Evolutionary conservation across 495 filamentous ascomycete genomes (phyloP).

Genomic region (Aspergillus asperescens): DNA sequence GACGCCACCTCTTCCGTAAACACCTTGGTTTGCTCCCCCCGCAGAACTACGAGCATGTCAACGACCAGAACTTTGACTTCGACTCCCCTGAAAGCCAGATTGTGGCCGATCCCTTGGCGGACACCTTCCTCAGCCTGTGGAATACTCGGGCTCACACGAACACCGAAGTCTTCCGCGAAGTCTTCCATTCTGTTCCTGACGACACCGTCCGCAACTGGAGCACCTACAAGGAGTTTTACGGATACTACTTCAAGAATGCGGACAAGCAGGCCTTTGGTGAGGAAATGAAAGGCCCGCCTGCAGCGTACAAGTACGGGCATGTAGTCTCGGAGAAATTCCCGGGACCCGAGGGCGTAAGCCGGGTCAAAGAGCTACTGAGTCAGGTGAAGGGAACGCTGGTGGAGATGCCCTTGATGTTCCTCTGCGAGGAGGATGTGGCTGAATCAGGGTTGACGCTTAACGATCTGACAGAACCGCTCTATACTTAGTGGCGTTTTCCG

Average conservation of each 20-base stretch:
- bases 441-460: constrained; percentile 78
- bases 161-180: constrained; percentile 76
- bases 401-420: constrained; percentile 88
- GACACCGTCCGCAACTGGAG: constrained; percentile 77
- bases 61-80: constrained; percentile 75
- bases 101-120: constrained; percentile 69
- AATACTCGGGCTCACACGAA: constrained; percentile 67
- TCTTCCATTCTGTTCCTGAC: constrained; percentile 85
- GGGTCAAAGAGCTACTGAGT: constrained; percentile 78
- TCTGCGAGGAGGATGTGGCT: constrained; percentile 83
- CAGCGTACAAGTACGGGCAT: constrained; percentile 69
- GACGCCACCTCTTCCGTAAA: constrained; percentile 82
- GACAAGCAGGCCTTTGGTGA: constrained; percentile 41
- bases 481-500: constrained; percentile 52
- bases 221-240: constrained; percentile 79
- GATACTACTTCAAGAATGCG: constrained; percentile 61
- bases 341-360: constrained; percentile 54
- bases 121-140: constrained; percentile 66
- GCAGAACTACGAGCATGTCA: constrained; percentile 58
- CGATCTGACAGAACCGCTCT: constrained; percentile 74
- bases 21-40: constrained; percentile 79
- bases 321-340: constrained; percentile 77
- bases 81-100: constrained; percentile 64
- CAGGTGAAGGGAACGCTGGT: constrained; percentile 75
- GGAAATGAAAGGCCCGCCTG: constrained; percentile 35